Evolutionary conservation across 2,329 filamentous ascomycete genomes (phyloP), one percentile per base, ranked within the genome.

Genomic region (Bipolaris cookei): DNA sequence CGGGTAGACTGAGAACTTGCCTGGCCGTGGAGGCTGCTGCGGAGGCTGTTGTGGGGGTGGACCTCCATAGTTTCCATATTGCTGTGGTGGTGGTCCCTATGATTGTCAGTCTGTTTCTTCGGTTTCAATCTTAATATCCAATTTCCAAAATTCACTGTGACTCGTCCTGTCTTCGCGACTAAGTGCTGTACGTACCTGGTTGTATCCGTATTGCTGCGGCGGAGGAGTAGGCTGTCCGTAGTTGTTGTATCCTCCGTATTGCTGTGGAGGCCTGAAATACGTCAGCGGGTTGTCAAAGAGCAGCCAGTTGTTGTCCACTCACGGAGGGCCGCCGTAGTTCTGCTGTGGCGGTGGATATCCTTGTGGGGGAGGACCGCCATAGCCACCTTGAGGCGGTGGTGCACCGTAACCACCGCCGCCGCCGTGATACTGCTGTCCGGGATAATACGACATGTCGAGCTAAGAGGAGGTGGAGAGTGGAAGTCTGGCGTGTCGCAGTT

Each of bases 171-270:
- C 18, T 8, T 54, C 18, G 23, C 37, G 18, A 47, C 67, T 55
- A 54, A 28, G 38, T 49, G 39, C 51, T 41, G 6, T 28, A 16
- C 41, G 16, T 49, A 78, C 77, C 67, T 78, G 74, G 20, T 78
- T 72, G 61, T 79, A 80, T 52, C 78, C 77, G 50, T 78, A 77
- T 51, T 78, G 78, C 46, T 77, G 78, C 43, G 78, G 78, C 48
- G 79, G 78, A 32, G 76, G 74, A 37, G 76, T 74, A 28, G 69
- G 65, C 38, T 75, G 72, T 25, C 74, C 72, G 51, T 77, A 77
- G 57, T 67, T 68, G 50, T 75, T 73, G 54, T 76, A 75, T 32
- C 73, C 74, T 32, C 73, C 74, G 56, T 79, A 78, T 58, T 77
- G 74, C 39, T 73, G 73, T 54, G 72, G 72, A 39, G 65, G 66